These are phyloP conservation scores for Saccharomycopsis synnaedendra DNA, from an alignment of 805 yeast species.

Conservation along the genomic window DNA sequence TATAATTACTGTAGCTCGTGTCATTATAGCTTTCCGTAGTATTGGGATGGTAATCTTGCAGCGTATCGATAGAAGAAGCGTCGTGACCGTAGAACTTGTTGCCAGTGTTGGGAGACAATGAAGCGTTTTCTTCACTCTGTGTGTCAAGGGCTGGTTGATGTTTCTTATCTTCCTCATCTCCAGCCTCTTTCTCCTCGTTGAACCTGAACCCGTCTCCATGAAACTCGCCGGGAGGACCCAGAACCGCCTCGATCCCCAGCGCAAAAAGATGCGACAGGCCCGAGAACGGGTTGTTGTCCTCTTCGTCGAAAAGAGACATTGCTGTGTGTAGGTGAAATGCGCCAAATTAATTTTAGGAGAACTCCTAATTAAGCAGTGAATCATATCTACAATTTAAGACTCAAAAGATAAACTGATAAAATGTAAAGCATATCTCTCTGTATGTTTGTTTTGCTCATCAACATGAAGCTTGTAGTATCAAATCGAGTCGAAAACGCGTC, in stretches of 20 bases:
- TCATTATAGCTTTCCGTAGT: background rate
- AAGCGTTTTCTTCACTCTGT: background rate
- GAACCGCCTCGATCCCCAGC: slow-evolving; percentile 23
- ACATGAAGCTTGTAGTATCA: no score
- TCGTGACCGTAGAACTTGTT: background rate
- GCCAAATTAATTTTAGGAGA: slow-evolving; percentile 73
- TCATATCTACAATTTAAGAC: slow-evolving; percentile 32
- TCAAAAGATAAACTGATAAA: no score
- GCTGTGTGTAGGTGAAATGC: slow-evolving; percentile 49
- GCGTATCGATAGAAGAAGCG: background rate
- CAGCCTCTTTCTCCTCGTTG: background rate
- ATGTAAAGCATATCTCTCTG: no score
- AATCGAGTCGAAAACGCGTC: no score
- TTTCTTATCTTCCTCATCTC: background rate
- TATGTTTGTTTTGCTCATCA: no score
- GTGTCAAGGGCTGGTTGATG: background rate
- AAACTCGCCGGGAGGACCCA: background rate
- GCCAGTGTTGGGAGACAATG: background rate
- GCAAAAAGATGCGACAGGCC: slow-evolving; percentile 28
- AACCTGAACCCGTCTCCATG: background rate
- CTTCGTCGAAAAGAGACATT: slow-evolving; percentile 21
- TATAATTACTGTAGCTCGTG: background rate
- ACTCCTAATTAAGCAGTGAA: slow-evolving; percentile 79
- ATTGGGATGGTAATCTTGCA: no score
- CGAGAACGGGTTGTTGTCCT: slow-evolving; percentile 28